Base-by-base conservation (phyloP, 2,329 filamentous ascomycete species). In the Ophiosphaerella korrae region DNA sequence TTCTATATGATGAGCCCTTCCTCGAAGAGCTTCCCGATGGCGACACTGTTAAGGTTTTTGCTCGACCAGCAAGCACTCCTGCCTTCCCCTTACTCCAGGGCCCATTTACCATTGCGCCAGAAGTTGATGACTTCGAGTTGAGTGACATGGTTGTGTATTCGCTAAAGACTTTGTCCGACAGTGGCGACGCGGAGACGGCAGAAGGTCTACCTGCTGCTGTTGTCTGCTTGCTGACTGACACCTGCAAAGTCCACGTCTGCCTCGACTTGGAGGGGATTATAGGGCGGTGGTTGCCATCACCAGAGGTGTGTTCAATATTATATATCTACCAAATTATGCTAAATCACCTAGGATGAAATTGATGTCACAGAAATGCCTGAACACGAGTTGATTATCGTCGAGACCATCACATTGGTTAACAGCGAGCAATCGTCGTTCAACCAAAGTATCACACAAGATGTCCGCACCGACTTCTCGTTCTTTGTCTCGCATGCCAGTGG, bases 221-320 rank as follows among this genome's bases (percentile, higher is more conserved):
- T 9, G 74, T 88, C 6, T 85, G 82, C 62, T 67, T 88, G 8
- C 76, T 82, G 13, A 85, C 82, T 3, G 78, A 77, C 31, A 78
- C 76, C 18, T 80, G 80, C 38, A 77, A 82, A 47, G 75, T 87
- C 7, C 82, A 85, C 55, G 68, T 86, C 29, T 86, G 81, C 53
- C 75, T 88, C 24, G 83, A 87, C 57, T 67, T 86, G 29, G 81
- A 86, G 43, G 84, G 84, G 0, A 78, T 88, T 2, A 79, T 85
- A 58, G 84, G 82, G 7, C 81, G 84, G 60, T 88, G 85, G 85
- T 77, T 87, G 7, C 84, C 84, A 16, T 67, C 72, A 13, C 68
- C 70, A 42, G 60, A 67, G 49, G 70, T 71, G 60, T 40, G 62
- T 8, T 5, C 3, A n/a, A n/a, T 34, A 14, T 4, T 21, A 21